phyloP scores from a whole-genome alignment of 345 rosid genomes.

The Gossypium herbaceum region DNA sequence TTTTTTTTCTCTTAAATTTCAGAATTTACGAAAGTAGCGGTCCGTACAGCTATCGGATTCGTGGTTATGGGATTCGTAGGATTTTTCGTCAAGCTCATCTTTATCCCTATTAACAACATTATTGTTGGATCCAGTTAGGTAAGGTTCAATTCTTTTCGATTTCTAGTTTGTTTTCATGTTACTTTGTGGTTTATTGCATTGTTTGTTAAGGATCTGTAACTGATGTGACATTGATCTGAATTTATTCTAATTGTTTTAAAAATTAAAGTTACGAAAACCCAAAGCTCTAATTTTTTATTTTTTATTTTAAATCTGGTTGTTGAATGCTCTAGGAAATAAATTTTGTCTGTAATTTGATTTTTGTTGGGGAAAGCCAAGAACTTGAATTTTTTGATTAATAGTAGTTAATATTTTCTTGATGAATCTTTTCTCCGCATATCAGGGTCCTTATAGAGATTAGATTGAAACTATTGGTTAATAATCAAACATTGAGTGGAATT shows the following conservation, averaged over 20 bases:
- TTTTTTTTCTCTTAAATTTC: background rate
- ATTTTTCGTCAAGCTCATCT: slow-evolving; percentile 70
- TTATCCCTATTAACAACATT: slow-evolving; percentile 69
- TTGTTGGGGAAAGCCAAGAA: background rate
- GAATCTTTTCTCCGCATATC: background rate
- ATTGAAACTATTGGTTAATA: background rate
- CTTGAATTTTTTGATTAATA: background rate
- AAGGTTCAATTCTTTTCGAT: background rate
- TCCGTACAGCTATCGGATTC: slow-evolving; percentile 78
- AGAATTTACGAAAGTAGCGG: slow-evolving; percentile 76
- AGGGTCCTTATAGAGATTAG: background rate
- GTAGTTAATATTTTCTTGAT: background rate
- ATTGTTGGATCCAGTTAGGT: slow-evolving; percentile 48
- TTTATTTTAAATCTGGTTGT: background rate
- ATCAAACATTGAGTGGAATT: background rate
- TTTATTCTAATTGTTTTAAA: background rate
- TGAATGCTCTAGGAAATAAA: background rate
- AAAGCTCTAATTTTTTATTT: background rate
- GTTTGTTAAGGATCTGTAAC: background rate
- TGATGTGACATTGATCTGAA: background rate
- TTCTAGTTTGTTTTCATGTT: background rate
- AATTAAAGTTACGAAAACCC: background rate
- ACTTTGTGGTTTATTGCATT: background rate
- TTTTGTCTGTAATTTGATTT: background rate
- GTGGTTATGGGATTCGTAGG: slow-evolving; percentile 84